These are phyloP conservation scores for Neurospora intermedia DNA, from an alignment of 495 filamentous ascomycete genomes.

Conservation along the genomic window DNA sequence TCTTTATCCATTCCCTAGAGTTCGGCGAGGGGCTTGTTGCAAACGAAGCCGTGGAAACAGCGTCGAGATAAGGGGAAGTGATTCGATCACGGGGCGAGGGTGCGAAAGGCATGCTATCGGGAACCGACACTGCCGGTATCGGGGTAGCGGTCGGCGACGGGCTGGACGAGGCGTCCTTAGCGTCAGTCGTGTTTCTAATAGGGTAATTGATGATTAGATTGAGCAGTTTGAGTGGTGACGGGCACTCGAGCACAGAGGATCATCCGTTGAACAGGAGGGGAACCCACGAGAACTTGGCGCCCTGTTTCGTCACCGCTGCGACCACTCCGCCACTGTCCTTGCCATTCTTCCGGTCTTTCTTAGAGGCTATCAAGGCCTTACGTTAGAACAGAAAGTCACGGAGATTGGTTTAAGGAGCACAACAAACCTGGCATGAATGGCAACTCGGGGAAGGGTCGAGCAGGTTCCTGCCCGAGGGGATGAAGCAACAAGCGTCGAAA, in stretches of 20 bases:
- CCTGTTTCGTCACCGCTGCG: constrained; percentile 42
- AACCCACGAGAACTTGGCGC: constrained; percentile 39
- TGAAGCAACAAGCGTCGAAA: constrained; percentile 2
- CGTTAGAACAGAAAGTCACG: constrained; percentile 1
- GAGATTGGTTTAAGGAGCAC: not conserved
- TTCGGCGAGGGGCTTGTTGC: constrained; percentile 37
- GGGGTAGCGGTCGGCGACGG: constrained; percentile 25
- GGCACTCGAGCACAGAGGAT: not conserved
- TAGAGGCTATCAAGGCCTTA: constrained; percentile 21
- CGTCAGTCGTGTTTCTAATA: constrained; percentile 18
- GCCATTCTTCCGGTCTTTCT: constrained; percentile 43
- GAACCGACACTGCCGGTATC: not conserved
- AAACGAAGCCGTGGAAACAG: constrained; percentile 32
- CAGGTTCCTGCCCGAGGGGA: constrained; percentile 28
- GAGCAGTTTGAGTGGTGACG: not conserved
- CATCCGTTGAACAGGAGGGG: not conserved
- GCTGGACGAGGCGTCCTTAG: constrained; percentile 27
- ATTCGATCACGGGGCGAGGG: constrained; percentile 13
- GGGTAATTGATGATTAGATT: not conserved
- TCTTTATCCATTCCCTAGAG: constrained; percentile 43
- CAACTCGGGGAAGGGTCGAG: constrained; percentile 13
- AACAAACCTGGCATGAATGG: constrained; percentile 39
- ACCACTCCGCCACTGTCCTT: constrained; percentile 40
- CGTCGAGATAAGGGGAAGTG: constrained; percentile 33
- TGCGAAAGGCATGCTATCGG: not conserved